Percentiles rank a stretch among this genome's conserved stretches.
Conservation (phyloP, 768 basidiomycete species). For the Jaapia argillacea region DNA sequence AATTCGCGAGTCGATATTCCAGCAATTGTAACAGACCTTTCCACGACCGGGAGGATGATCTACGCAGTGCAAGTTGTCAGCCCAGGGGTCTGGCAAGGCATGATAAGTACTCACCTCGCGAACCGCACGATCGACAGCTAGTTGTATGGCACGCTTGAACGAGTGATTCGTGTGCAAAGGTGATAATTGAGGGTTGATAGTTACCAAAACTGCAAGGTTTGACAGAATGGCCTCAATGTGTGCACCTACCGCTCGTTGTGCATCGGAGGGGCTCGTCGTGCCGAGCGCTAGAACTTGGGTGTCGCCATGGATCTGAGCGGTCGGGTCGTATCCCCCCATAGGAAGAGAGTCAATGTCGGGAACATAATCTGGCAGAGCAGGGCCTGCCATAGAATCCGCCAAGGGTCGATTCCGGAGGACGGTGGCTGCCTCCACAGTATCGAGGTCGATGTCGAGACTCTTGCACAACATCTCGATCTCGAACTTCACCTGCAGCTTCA, state of each 20-base stretch:
- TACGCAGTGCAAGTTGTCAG: slow-evolving; percentile 21
- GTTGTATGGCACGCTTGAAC: slow-evolving; percentile 85
- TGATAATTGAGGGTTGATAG: slow-evolving; percentile 67
- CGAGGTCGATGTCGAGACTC: slow-evolving; percentile 78
- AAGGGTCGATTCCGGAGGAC: slow-evolving; percentile 73
- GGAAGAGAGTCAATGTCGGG: slow-evolving; percentile 72
- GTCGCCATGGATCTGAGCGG: slow-evolving; percentile 37
- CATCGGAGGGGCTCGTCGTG: slow-evolving; percentile 48
- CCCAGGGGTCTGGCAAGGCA: no score
- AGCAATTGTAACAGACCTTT: slow-evolving; percentile 96
- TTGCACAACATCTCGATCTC: slow-evolving; percentile 98
- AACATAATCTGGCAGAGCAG: slow-evolving; percentile 70
- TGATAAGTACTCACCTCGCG: slow-evolving; percentile 64
- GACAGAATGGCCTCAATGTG: slow-evolving; percentile 78
- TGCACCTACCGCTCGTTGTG: slow-evolving; percentile 56
- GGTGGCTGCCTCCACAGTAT: slow-evolving; percentile 72
- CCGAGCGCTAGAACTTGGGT: slow-evolving; percentile 56
- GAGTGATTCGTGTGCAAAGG: slow-evolving; percentile 67
- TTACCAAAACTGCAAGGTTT: slow-evolving; percentile 60
- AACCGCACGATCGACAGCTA: slow-evolving; percentile 89
- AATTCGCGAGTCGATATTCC: slow-evolving; percentile 95
- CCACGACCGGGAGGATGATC: slow-evolving; percentile 96
- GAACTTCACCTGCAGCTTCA: slow-evolving; percentile 95
- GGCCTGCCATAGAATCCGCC: slow-evolving; percentile 42
- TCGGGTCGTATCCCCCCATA: slow-evolving; percentile 58